Base-by-base conservation (phyloP, 257 asterid species). In the Cruciata laevipes region DNA sequence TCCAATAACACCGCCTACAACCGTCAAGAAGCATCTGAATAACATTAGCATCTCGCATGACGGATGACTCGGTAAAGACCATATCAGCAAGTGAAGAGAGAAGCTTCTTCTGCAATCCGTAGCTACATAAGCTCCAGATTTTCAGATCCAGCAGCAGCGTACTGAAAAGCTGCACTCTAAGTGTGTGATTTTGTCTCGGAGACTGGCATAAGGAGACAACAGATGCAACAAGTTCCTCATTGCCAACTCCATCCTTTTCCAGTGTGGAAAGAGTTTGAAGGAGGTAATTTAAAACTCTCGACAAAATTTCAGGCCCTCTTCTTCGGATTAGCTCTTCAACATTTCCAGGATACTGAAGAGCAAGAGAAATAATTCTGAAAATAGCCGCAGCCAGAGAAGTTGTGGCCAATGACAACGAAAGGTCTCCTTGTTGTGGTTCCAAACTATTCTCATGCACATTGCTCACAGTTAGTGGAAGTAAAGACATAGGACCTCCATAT, bases 11-110 rank as follows among this genome's bases (percentile, higher is more conserved):
- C 75, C 83, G 80, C 79, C 99, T 86, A 79, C 97, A 93, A 75
- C 99, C 97, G 84, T 93, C 99, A 67, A 93, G 83, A 78, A 93
- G 99, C 91, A 85, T 84, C 85, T 93, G 99, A 75, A 93, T 88
- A 71, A 95, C 96, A 83, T 90, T 90, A 73, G 97, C 95, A 81
- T 93, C 97, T 63, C 97, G 92, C 99, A 93, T 85, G 69, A 90
- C 95, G 17, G 95, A 81, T 60, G 95, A 84, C 81, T 93, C 96
- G 2, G 95, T 83, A 82, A 90, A 90, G 80, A 90, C 96, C 99
- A 90, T 93, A 75, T 93, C 99, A 71, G 99, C 97, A 68, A 93
- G 95, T 67, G 99, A 93, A 8, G 99, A 93, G 66, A 90, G 79
- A 74, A 93, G 96, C 81, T 93, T 93, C 71, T 93, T 93, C 69